Evolutionary conservation across 2,329 filamentous ascomycete genomes (phyloP), one percentile per base, ranked within the genome.

Genomic region (Hansfordia pulvinata): DNA sequence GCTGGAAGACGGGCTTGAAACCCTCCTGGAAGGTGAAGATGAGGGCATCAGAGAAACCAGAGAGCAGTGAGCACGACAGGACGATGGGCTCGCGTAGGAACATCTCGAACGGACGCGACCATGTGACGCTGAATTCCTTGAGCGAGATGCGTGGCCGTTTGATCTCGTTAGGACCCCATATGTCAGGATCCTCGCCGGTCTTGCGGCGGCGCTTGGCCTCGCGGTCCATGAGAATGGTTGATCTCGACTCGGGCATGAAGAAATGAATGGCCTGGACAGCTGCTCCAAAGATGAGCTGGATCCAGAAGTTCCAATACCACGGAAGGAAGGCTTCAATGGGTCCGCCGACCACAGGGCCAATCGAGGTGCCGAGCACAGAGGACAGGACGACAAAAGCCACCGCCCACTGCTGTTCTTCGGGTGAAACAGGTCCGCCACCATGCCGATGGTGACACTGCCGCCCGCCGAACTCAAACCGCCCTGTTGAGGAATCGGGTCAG

Each of bases 21-120:
- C 62, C 66, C 39, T 75, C 64, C 19, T 75, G 56, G 43, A 73
- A 74, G 47, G 67, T 71, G 52, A 74, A 75, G 41, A 75, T 70
- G 20, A 75, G 53, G 1, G 66, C 64, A 36, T 74, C 68, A 34
- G 56, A 62, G 55, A 74, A 73, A 25, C 68, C 68, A 33, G 56
- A 62, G 25, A 73, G 52, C 3, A 72, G 52, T 8, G 67, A 72
- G 3, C 73, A 51, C 35, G 52, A 62, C 24, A 66, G 49, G 15
- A 73, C 68, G 34, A 75, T 74, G 0, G 69, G 69, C 44, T 75
- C 69, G 3, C 58, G 68, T 20, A 67, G 35, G 41, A 73, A 68
- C 59, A 73, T 68, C 32, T 54, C 53, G 47, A 69, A 74, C 3
- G 70, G 69, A 4, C 67, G 61, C 21, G 57, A 47, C 63, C 67